phyloP scores from a whole-genome alignment of 495 filamentous ascomycete species.

The Monascus purpureus region DNA sequence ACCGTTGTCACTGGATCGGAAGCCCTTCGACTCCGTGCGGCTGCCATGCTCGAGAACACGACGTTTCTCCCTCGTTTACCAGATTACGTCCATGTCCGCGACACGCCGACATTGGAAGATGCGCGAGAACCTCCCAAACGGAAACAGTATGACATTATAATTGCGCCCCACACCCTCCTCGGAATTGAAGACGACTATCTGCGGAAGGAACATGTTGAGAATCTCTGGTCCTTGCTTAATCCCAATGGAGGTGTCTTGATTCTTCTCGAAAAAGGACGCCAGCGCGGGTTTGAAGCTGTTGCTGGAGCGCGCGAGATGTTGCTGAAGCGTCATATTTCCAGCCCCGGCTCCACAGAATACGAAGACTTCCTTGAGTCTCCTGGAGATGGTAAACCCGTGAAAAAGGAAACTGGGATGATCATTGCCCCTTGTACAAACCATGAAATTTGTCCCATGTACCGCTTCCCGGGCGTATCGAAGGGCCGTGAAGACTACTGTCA shows the following conservation, averaged over 20 bases:
- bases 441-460: conserved; percentile 75
- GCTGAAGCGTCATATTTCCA: conserved; percentile 59
- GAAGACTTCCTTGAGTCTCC: conserved; percentile 25
- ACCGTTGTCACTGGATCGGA: conserved; percentile 49
- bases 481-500: conserved; percentile 83
- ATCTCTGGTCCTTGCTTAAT: conserved; percentile 75
- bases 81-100: conserved; percentile 60
- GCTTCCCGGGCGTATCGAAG: conserved; percentile 44
- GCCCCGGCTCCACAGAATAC: conserved; percentile 39
- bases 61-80: conserved; percentile 85
- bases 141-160: conserved; percentile 79
- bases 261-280: conserved; percentile 80
- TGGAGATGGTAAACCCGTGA: conserved; percentile 16
- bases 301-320: conserved; percentile 68
- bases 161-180: conserved; percentile 74
- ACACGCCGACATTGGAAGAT: conserved; percentile 32
- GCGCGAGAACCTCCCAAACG: conserved; percentile 34
- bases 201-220: conserved; percentile 65
- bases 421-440: conserved; percentile 95
- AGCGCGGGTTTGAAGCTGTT: conserved; percentile 83
- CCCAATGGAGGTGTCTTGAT: conserved; percentile 79
- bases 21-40: conserved; percentile 60
- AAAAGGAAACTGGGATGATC: conserved; percentile 75
- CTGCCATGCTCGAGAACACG: conserved; percentile 69
- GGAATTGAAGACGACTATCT: conserved; percentile 54